phyloP scores from a whole-genome alignment of 352 stramenopile species.

The Globisporangium abappressorium region DNA sequence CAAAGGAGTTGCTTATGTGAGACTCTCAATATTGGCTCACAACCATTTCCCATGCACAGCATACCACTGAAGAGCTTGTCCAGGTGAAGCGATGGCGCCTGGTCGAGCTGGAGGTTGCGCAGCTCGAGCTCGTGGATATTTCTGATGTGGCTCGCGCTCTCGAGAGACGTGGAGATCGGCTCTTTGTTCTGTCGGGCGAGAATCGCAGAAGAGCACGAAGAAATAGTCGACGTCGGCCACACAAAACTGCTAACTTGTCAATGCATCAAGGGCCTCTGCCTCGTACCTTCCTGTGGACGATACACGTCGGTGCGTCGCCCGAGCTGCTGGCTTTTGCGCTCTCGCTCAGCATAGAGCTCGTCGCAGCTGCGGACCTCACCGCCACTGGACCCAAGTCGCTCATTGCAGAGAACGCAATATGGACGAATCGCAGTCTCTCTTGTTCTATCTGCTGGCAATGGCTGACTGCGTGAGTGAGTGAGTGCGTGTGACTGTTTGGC shows the following conservation, averaged over 20 bases:
- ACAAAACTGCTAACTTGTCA: no score
- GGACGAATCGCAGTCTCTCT: no score
- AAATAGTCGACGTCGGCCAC: not conserved
- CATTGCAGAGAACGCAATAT: not conserved
- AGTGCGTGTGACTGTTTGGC: no score
- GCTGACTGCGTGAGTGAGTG: no score
- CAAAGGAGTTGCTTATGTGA: no score
- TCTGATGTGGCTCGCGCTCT: slow-evolving; percentile 4
- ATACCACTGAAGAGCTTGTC: slow-evolving; percentile 27
- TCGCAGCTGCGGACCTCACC: not conserved
- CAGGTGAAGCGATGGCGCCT: slow-evolving; percentile 24
- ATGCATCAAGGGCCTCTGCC: no score
- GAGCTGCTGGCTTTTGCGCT: not conserved
- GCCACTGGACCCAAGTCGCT: not conserved
- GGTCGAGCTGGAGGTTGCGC: slow-evolving; percentile 24
- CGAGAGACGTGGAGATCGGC: slow-evolving; percentile 8
- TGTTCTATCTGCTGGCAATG: no score
- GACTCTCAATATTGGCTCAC: no score
- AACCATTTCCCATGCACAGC: no score
- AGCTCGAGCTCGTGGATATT: slow-evolving; percentile 31
- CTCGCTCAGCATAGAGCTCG: not conserved
- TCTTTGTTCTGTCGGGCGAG: not conserved
- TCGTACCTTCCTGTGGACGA: slow-evolving; percentile 12
- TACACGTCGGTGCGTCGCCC: slow-evolving; percentile 8
- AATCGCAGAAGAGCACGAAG: not conserved